Evolutionary conservation across 331 rosid species (phyloP).

Genomic region (Prunus yedoensis): DNA sequence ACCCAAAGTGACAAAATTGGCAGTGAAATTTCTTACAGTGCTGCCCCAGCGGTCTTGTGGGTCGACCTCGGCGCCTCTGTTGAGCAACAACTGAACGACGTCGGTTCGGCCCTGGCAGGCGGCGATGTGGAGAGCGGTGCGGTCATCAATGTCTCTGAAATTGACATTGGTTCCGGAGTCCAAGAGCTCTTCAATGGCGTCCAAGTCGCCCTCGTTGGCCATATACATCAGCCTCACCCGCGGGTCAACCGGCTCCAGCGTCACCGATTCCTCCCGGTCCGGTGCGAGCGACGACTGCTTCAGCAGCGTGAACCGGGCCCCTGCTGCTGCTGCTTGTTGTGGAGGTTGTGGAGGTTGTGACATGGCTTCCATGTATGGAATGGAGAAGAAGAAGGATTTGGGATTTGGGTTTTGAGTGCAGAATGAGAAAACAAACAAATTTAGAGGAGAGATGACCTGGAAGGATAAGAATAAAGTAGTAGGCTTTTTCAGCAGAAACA

Average conservation of each 20-base stretch:
- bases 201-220: conserved; percentile 81
- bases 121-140: conserved; percentile 86
- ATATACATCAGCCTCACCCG: conserved; percentile 66
- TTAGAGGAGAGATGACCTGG: not conserved
- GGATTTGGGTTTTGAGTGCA: not conserved
- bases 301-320: conserved; percentile 54
- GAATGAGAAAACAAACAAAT: not conserved
- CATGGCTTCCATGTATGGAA: conserved; percentile 38
- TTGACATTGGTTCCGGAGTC: conserved; percentile 69
- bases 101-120: conserved; percentile 74
- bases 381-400: not conserved
- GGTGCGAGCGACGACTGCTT: conserved; percentile 83
- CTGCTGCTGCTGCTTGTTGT: not conserved
- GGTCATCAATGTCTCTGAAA: conserved; percentile 72
- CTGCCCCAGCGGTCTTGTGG: conserved; percentile 86
- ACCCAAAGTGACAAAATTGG: not conserved
- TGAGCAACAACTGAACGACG: conserved; percentile 62
- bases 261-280: conserved; percentile 30
- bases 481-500: not conserved
- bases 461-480: not conserved
- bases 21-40: conserved; percentile 45
- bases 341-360: not conserved
- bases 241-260: conserved; percentile 33
- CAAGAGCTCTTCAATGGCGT: conserved; percentile 63
- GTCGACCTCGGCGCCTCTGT: conserved; percentile 55